Percentiles rank a stretch among this genome's conserved stretches.
These are phyloP conservation scores for Talaromyces sp. DNA, from an alignment of 2,329 filamentous ascomycete genomes.

Conservation along the genomic window DNA sequence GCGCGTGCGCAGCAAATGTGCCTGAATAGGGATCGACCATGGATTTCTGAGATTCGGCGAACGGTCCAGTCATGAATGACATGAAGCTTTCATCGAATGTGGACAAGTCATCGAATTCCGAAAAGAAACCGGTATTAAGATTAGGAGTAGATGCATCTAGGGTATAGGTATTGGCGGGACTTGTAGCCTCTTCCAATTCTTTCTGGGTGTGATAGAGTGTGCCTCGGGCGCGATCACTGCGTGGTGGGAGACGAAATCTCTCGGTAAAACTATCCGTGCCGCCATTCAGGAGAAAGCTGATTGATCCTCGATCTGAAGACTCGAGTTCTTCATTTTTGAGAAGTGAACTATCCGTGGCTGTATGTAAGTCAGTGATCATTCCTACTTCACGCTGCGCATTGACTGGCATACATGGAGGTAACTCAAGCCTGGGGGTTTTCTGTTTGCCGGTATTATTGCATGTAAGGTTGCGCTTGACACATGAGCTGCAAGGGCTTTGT, in stretches of 20 bases:
- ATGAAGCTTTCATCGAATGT: constrained; percentile 39
- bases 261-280: constrained; percentile 48
- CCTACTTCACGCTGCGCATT: background rate
- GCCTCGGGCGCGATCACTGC: constrained; percentile 36
- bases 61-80: constrained; percentile 39
- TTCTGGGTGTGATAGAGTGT: constrained; percentile 37
- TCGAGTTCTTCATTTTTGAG: constrained; percentile 29
- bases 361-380: background rate
- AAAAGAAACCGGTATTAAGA: constrained; percentile 22
- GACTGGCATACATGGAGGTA: constrained; percentile 23
- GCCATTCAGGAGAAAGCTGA: constrained; percentile 46
- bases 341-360: constrained; percentile 21
- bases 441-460: constrained; percentile 37
- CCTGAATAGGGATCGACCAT: constrained; percentile 24
- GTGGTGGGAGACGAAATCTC: constrained; percentile 43
- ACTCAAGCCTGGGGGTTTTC: constrained; percentile 18
- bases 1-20: constrained; percentile 22
- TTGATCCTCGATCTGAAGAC: constrained; percentile 44
- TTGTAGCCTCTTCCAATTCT: constrained; percentile 25
- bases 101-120: constrained; percentile 25
- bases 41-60: constrained; percentile 28
- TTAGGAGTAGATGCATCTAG: constrained; percentile 21
- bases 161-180: constrained; percentile 22
- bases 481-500: constrained; percentile 43
- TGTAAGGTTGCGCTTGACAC: constrained; percentile 41